Base-by-base conservation (phyloP, 164 flowering plant species). In the Cinnamomum micranthum region DNA sequence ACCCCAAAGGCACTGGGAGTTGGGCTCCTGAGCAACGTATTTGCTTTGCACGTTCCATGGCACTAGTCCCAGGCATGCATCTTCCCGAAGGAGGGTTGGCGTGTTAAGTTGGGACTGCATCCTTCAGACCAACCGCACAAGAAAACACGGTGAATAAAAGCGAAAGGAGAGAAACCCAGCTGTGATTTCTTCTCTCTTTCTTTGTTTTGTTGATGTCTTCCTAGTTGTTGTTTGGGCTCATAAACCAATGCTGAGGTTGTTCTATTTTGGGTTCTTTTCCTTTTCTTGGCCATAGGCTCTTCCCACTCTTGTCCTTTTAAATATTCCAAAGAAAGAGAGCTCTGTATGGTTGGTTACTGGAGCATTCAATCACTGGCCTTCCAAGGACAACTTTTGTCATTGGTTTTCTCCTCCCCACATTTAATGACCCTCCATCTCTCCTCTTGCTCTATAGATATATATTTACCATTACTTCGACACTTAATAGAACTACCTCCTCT, bases 311-410 rank as follows among this genome's bases (percentile, higher is more conserved):
- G 60, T 20, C 2, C 17, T 19, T 55, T 55, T 52, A 13, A 55
- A 55, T 15, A 55, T 55, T 55, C 17, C 20, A 2, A 55, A 55
- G n/a, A 15, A 20, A 55, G 20, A 15, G 15, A 17, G n/a, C 60
- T 17, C 60, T 0, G n/a, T 55, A 58, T 59, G 24, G 75, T 52
- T 80, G 50, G 74, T 70, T 50, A 58, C 72, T 64, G 63, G 77
- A 70, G 82, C 86, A 76, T 77, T 82, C 78, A 82, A 50, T 78
- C 27, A 50, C 78, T 78, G 74, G 72, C 68, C 22, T 65, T 51
- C 52, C 68, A 3, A 3, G 70, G 24, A 28, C 68, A 51, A 75
- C 76, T 77, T 80, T 76, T 77, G 65, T 41, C 47, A 7, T 41
- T 41, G 68, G 68, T 65, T 14, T 23, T 25, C 41, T 15, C 47